Evolutionary conservation across 495 filamentous ascomycete species (phyloP).

Genomic region (Lepraria neglecta): DNA sequence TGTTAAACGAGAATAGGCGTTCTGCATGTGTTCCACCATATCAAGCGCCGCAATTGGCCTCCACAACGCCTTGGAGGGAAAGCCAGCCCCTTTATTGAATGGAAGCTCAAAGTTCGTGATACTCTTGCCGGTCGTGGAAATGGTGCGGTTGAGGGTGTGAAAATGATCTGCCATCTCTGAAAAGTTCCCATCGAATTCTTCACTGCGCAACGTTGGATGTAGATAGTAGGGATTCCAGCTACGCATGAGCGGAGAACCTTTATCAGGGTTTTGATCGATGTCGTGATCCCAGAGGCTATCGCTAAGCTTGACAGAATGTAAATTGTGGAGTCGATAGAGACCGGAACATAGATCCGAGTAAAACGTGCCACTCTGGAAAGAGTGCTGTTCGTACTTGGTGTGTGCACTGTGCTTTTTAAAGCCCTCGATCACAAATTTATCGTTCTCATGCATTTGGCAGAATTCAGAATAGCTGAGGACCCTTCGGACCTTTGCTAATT

Average conservation of each 20-base stretch:
- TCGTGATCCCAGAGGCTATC: background rate
- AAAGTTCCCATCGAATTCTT: background rate
- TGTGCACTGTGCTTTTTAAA: background rate
- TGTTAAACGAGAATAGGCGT: background rate
- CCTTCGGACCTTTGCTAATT: no score
- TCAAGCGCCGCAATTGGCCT: background rate
- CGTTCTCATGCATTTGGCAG: background rate
- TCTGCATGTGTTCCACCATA: background rate
- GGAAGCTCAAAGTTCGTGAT: background rate
- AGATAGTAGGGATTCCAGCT: constrained; percentile 16
- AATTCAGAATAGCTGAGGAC: background rate
- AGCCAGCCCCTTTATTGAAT: background rate
- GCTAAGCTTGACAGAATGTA: background rate
- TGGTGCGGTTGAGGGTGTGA: background rate
- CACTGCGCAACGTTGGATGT: background rate
- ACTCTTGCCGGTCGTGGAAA: background rate
- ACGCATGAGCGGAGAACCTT: constrained; percentile 1
- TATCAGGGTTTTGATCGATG: background rate
- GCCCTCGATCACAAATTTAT: background rate
- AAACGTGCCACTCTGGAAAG: background rate
- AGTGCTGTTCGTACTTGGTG: background rate
- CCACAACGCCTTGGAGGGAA: background rate
- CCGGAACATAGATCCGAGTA: background rate
- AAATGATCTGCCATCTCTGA: background rate
- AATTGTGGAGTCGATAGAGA: background rate